phyloP scores from a whole-genome alignment of 345 rosid genomes.

The Eucalyptus albens region DNA sequence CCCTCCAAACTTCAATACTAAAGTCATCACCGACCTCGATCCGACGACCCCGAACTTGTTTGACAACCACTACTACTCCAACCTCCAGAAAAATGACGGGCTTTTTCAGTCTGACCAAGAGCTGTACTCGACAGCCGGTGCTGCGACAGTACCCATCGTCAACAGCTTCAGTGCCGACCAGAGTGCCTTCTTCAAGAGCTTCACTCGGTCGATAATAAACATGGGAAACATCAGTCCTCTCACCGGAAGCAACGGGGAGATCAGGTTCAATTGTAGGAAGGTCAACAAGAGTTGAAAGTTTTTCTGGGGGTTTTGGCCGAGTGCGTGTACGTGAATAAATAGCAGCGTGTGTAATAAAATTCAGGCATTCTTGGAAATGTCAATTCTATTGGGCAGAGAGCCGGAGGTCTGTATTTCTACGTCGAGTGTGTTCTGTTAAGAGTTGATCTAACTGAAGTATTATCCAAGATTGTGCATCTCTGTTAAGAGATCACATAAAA shows the following conservation, averaged over 20 bases:
- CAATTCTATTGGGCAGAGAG: background rate
- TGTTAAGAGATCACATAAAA: background rate
- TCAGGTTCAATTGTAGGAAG: conserved; percentile 17
- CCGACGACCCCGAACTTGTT: conserved; percentile 17
- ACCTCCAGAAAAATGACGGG: conserved; percentile 22
- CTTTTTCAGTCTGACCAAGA: conserved; percentile 32
- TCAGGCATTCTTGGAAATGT: background rate
- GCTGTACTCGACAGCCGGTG: conserved; percentile 10
- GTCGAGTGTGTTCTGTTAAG: background rate
- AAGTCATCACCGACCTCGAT: conserved; percentile 3
- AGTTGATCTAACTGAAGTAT: background rate
- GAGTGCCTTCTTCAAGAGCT: conserved; percentile 16
- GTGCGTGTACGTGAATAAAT: background rate
- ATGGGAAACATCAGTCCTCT: conserved; percentile 18
- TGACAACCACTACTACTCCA: conserved; percentile 22
- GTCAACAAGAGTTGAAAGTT: background rate
- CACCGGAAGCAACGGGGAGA: conserved; percentile 25
- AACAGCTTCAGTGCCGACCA: conserved; percentile 11
- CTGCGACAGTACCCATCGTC: conserved; percentile 14
- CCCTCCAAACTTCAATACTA: conserved; percentile 8
- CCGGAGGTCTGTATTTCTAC: background rate
- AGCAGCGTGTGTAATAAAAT: background rate
- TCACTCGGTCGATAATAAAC: conserved; percentile 26
- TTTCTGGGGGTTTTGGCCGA: background rate
- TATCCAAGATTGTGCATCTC: background rate